Conservation (phyloP, 2,329 filamentous ascomycete genomes). For the Chrysosporium queenslandicum region DNA sequence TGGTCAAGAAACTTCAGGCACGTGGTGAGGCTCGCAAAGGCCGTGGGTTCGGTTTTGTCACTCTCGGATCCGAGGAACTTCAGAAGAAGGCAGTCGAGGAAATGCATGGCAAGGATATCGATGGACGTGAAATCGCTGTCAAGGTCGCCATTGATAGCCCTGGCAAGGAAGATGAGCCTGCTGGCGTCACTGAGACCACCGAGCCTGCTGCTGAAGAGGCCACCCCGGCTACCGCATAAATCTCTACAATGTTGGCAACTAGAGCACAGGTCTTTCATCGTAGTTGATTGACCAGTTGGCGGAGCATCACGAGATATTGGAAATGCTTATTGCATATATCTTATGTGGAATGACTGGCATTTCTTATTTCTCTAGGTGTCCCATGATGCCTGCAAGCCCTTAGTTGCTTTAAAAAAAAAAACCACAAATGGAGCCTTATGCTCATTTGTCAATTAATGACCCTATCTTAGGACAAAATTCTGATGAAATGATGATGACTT, state of each 20-base stretch:
- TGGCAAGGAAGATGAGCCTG: slow-evolving; percentile 85
- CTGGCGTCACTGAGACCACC: slow-evolving; percentile 40
- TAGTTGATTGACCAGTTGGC: slow-evolving; percentile 2
- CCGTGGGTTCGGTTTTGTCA: slow-evolving; percentile 97
- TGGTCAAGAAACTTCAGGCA: slow-evolving; percentile 99
- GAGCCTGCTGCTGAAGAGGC: slow-evolving; percentile 34
- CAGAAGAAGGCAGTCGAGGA: slow-evolving; percentile 94
- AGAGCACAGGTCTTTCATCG: neutral
- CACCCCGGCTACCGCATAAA: slow-evolving; percentile 29
- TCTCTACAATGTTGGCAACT: neutral
- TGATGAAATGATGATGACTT: slow-evolving; percentile 7
- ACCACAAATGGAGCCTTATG: slow-evolving; percentile 9
- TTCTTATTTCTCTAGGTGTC: slow-evolving; percentile 10
- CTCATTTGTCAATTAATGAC: slow-evolving; percentile 19
- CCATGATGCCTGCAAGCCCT: neutral
- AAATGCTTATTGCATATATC: slow-evolving; percentile 12
- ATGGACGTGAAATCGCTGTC: slow-evolving; percentile 97
- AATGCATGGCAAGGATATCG: slow-evolving; percentile 99
- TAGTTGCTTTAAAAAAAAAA: too few relatives aligned
- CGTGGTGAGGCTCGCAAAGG: slow-evolving; percentile 98
- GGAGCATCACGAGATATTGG: neutral
- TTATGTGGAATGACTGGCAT: slow-evolving; percentile 12
- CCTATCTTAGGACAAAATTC: slow-evolving; percentile 14
- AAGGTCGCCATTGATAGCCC: slow-evolving; percentile 99
- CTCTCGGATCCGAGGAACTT: slow-evolving; percentile 83